These are phyloP conservation scores for Coix lacrymajobi DNA, from an alignment of 176 grass and related monocot genomes.

Conservation along the genomic window DNA sequence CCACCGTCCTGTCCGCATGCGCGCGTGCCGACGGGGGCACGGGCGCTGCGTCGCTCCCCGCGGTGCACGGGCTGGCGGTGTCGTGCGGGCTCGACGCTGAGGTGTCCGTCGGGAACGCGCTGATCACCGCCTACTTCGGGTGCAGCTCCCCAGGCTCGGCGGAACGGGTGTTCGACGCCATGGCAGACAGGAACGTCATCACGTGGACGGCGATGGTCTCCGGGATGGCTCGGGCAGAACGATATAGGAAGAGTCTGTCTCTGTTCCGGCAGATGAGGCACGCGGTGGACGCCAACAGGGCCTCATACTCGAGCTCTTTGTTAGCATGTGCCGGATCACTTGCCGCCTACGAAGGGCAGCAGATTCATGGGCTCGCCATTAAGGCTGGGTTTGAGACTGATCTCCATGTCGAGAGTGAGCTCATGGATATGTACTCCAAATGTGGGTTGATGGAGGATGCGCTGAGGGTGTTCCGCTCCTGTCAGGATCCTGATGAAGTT, in stretches of 20 bases:
- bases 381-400: conserved; percentile 56
- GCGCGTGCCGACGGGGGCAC: conserved; percentile 12
- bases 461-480: conserved; percentile 51
- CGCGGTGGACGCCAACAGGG: conserved; percentile 46
- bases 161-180: conserved; percentile 41
- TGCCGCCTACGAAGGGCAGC: conserved; percentile 47
- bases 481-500: conserved; percentile 57
- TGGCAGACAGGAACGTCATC: conserved; percentile 60
- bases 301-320: conserved; percentile 58
- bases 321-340: conserved; percentile 55
- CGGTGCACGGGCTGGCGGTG: conserved; percentile 48
- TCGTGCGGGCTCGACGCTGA: conserved; percentile 31
- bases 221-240: conserved; percentile 49
- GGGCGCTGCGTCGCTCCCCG: conserved; percentile 15
- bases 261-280: conserved; percentile 56
- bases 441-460: conserved; percentile 77
- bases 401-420: conserved; percentile 56
- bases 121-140: conserved; percentile 62
- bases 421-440: conserved; percentile 95
- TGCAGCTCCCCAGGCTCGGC: conserved; percentile 33
- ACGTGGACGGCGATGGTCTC: conserved; percentile 88
- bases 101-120: conserved; percentile 57
- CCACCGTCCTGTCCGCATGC: conserved; percentile 57
- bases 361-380: conserved; percentile 74
- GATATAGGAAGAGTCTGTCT: conserved; percentile 46